Base-by-base conservation (phyloP, 2,329 filamentous ascomycete genomes). In the Fusarium phyllophilum region DNA sequence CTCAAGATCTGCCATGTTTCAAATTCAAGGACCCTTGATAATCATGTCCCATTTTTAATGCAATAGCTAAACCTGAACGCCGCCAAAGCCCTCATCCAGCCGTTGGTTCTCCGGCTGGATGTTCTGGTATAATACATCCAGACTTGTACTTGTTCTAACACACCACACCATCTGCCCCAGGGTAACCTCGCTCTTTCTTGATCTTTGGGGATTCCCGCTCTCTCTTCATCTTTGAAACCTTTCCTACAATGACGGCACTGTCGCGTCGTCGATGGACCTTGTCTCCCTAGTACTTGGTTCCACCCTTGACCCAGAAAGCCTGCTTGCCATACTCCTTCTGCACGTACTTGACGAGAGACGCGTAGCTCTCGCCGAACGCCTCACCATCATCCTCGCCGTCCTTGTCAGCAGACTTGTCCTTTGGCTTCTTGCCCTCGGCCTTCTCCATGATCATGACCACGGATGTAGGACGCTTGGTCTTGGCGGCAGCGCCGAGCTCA, bases 401-500 rank as follows among this genome's bases (percentile, higher is more conserved):
- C 66, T 83, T 83, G 45, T 82, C 81, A 41, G 83, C 85, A 74
- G 86, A 81, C 70, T 83, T 86, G 79, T 82, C 80, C 72, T 82
- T 81, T 69, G 82, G 80, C 79, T 86, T 87, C 79, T 84, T 83
- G 71, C 78, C 84, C 77, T 84, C 82, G 60, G 82, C 80, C 83
- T 87, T 88, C 83, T 91, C 89, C 81, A 89, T 89, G 79, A 93
- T 90, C 95, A 99, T 97, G 78, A 98, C 94, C 62, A 99, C 96
- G 82, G 93, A 97, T 41, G 96, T 99, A 57, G 96, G 96, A 74
- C 96, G 89, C 91, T 98, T 99, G 56, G 96, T 99, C 83, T 92
- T 93, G 70, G 95, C 95, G 8, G 96, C 96, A 77, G 94, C 94
- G 80, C 96, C 96, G 66, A 99, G 91, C 86, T 98, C 96, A 70